Percentiles rank a stretch among this genome's conserved stretches.
Evolutionary conservation across 176 grass and related monocot genomes (phyloP).

Genomic region (Tillandsia fasciculata): DNA sequence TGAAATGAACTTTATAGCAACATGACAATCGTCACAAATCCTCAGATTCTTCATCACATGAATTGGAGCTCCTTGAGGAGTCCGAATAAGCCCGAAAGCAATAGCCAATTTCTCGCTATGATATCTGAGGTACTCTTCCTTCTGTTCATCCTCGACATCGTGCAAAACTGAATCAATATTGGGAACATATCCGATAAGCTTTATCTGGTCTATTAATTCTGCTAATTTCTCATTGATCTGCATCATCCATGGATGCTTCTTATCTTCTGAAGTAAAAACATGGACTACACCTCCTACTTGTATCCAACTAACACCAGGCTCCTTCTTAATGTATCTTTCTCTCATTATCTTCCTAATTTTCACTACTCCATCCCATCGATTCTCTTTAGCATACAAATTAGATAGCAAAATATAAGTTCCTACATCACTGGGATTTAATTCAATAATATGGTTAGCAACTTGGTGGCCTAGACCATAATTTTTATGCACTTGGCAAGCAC

Average conservation of each 20-base stretch:
- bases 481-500: constrained; percentile 49
- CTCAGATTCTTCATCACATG: constrained; percentile 65
- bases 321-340: constrained; percentile 54
- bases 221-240: constrained; percentile 49
- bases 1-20: constrained; percentile 60
- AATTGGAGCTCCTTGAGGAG: constrained; percentile 37
- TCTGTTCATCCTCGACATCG: constrained; percentile 77
- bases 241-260: constrained; percentile 33
- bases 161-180: constrained; percentile 49
- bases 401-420: constrained; percentile 79
- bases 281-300: constrained; percentile 43
- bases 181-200: constrained; percentile 51
- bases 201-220: constrained; percentile 58
- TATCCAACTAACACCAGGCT: constrained; percentile 83
- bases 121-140: constrained; percentile 70
- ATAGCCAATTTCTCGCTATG: constrained; percentile 68
- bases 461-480: constrained; percentile 59
- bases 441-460: constrained; percentile 55
- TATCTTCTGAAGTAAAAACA: constrained; percentile 67
- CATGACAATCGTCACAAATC: constrained; percentile 79
- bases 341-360: constrained; percentile 62
- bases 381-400: constrained; percentile 84
- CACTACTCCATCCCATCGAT: constrained; percentile 62
- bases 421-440: constrained; percentile 53
- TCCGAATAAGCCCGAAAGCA: constrained; percentile 47